Conservation (phyloP, 192 early-diverging fungal species). For the Coemansia sp. region DNA sequence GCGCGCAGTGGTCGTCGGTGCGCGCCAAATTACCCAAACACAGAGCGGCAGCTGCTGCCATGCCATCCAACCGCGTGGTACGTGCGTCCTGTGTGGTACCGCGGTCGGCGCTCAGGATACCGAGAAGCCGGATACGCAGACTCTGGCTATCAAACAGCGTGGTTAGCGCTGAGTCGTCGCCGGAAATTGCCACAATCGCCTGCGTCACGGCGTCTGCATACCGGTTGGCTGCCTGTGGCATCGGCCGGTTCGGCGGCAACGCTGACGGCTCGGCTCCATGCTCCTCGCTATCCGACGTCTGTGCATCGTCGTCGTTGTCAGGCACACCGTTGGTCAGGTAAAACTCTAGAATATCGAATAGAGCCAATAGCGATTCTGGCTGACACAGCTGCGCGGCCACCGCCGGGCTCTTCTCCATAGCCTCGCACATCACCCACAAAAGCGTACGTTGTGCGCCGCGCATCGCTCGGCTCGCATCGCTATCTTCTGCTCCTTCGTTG, state of each 20-base stretch:
- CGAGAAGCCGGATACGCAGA: conserved; percentile 19
- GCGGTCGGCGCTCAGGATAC: conserved; percentile 17
- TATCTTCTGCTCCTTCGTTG: not conserved
- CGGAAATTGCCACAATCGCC: conserved; percentile 39
- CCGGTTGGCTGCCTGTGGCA: conserved; percentile 23
- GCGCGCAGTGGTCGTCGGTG: conserved; percentile 66
- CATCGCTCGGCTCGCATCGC: conserved; percentile 6
- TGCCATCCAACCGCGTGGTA: conserved; percentile 8
- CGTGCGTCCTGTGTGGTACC: conserved; percentile 1
- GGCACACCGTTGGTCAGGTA: conserved; percentile 3
- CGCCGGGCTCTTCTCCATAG: conserved; percentile 30
- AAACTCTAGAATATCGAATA: conserved; percentile 38
- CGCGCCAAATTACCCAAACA: conserved; percentile 74
- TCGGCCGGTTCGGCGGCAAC: conserved; percentile 28
- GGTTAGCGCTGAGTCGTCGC: conserved; percentile 41
- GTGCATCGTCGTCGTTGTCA: not conserved
- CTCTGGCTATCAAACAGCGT: conserved; percentile 28
- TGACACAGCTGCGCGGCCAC: conserved; percentile 37
- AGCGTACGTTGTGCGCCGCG: conserved; percentile 35
- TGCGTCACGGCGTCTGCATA: conserved; percentile 42
- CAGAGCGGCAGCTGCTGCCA: conserved; percentile 59
- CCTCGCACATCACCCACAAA: conserved; percentile 45
- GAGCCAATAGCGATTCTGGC: conserved; percentile 21
- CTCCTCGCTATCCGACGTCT: not conserved
- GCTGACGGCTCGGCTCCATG: not conserved